Evolutionary conservation across 257 asterid species (phyloP).

Genomic region (Solanum tacnaense): DNA sequence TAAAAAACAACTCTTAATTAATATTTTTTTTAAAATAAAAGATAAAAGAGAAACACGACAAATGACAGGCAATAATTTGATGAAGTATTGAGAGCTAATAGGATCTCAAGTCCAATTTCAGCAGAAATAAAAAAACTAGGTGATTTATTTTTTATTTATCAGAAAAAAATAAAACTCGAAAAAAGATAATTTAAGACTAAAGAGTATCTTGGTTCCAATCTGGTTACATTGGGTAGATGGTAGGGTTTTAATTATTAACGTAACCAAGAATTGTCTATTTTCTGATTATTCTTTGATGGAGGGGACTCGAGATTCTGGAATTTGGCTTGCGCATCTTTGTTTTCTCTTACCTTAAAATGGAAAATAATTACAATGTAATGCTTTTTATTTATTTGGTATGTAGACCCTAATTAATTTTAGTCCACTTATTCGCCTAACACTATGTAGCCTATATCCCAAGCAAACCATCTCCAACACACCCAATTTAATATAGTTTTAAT

Average conservation of each 20-base stretch:
- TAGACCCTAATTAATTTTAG: not conserved
- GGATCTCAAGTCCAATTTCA: too few species aligned
- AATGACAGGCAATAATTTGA: too few species aligned
- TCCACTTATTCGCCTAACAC: not conserved
- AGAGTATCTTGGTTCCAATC: not conserved
- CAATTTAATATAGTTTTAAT: not conserved
- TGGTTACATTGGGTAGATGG: not conserved
- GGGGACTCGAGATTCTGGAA: not conserved
- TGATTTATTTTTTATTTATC: not conserved
- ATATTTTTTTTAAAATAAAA: too few species aligned
- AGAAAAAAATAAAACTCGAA: fast-evolving
- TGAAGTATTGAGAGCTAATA: too few species aligned
- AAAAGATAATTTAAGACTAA: too few species aligned
- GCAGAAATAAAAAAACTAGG: not conserved
- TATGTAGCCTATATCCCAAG: not conserved
- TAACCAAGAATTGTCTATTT: not conserved
- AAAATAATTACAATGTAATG: not conserved
- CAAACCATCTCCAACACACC: not conserved
- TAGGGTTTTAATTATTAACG: not conserved
- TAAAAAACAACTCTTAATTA: too few species aligned
- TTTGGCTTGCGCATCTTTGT: not conserved
- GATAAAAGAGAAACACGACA: not conserved
- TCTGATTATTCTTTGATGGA: not conserved
- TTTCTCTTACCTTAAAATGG: not conserved
- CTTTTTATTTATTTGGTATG: not conserved